Conservation (phyloP, 2,329 filamentous ascomycete species). For the Pyrenophora tritici-repentis region DNA sequence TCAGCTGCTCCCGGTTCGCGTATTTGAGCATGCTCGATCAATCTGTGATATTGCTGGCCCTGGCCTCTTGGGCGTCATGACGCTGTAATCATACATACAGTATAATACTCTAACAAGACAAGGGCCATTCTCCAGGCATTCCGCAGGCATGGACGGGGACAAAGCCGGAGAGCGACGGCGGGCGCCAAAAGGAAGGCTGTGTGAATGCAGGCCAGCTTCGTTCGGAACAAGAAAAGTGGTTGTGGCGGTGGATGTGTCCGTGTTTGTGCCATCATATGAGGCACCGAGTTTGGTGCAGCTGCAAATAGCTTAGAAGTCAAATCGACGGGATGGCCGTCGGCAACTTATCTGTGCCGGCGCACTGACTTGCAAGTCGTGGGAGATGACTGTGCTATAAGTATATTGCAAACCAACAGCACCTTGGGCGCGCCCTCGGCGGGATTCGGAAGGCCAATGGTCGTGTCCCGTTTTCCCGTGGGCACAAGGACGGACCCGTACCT, state of each 20-base stretch:
- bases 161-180: too few relatives aligned
- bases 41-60: too few relatives aligned
- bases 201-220: too few relatives aligned
- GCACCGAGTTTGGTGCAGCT: not conserved
- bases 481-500: slow-evolving; percentile 21
- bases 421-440: slow-evolving; percentile 20
- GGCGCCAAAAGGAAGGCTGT: not conserved
- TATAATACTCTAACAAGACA: too few relatives aligned
- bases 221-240: too few relatives aligned
- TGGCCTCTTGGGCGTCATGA: too few relatives aligned
- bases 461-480: slow-evolving; percentile 28
- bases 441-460: slow-evolving; percentile 25
- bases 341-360: slow-evolving; percentile 1
- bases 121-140: too few relatives aligned
- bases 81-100: too few relatives aligned
- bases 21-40: too few relatives aligned
- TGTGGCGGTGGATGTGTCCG: not conserved
- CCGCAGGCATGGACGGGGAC: too few relatives aligned
- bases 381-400: too few relatives aligned
- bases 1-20: too few relatives aligned
- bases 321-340: not conserved
- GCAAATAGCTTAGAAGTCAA: not conserved
- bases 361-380: not conserved
- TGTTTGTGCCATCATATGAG: not conserved
- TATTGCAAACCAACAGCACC: slow-evolving; percentile 10